Conservation (phyloP, 345 rosid species). For the Lenwebbia sp. region DNA sequence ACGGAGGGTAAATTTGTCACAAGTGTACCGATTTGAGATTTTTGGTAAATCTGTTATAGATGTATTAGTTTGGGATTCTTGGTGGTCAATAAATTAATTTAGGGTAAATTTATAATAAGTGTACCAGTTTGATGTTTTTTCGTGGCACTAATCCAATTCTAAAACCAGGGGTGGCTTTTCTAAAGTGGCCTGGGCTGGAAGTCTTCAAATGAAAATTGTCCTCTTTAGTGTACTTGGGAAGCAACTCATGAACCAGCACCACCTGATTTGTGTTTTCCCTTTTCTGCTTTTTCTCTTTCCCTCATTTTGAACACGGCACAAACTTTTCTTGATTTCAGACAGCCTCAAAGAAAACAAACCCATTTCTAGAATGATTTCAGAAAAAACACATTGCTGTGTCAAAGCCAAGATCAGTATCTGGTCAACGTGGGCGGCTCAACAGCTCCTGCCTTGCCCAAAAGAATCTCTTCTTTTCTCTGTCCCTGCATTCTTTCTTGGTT, state of each 20-base stretch:
- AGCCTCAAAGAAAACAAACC: not conserved
- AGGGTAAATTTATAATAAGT: too few relatives aligned
- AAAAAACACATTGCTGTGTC: not conserved
- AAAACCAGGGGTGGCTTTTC: not conserved
- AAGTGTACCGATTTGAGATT: too few relatives aligned
- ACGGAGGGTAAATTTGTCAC: too few relatives aligned
- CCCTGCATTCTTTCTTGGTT: not conserved
- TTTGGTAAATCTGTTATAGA: too few relatives aligned
- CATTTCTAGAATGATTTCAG: not conserved
- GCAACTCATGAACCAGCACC: not conserved
- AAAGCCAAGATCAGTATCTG: not conserved
- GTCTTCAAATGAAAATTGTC: not conserved
- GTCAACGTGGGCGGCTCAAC: conserved; percentile 8
- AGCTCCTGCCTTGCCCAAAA: not conserved
- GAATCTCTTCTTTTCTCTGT: not conserved
- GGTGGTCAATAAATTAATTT: too few relatives aligned
- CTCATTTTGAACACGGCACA: not conserved
- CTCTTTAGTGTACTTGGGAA: not conserved
- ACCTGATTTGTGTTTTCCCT: not conserved
- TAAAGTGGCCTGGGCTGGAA: not conserved
- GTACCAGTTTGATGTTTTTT: too few relatives aligned
- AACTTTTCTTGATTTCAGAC: not conserved
- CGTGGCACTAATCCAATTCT: not conserved
- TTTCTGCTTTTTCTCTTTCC: not conserved
- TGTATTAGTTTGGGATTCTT: too few relatives aligned